Evolutionary conservation across 768 basidiomycete genomes (phyloP).

Genomic region (Tricholoma sp.): DNA sequence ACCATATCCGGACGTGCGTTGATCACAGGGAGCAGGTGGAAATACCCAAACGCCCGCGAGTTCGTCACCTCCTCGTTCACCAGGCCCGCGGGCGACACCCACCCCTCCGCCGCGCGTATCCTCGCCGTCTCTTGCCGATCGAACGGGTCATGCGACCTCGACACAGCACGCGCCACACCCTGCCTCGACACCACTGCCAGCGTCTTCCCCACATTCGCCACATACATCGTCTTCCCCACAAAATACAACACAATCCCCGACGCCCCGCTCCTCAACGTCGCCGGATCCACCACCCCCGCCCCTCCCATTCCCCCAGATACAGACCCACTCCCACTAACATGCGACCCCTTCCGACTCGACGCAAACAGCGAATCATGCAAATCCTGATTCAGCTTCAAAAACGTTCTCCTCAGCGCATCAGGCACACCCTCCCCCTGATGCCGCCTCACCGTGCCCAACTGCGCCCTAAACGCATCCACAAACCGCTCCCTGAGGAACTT

Average conservation of each 20-base stretch:
- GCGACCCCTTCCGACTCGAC: slow-evolving; percentile 66
- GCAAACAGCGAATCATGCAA: slow-evolving; percentile 64
- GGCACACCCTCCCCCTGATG: slow-evolving; percentile 49
- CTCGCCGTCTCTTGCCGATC: slow-evolving; percentile 78
- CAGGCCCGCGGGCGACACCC: slow-evolving; percentile 85
- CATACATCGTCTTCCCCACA: slow-evolving; percentile 70
- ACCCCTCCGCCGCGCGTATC: slow-evolving; percentile 91
- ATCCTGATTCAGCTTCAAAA: slow-evolving; percentile 80
- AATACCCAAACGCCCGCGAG: slow-evolving; percentile 93
- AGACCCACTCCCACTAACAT: slow-evolving; percentile 40
- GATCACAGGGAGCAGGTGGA: slow-evolving; percentile 82
- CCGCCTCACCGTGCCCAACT: slow-evolving; percentile 46
- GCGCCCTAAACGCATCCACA: slow-evolving; percentile 50
- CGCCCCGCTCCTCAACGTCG: slow-evolving; percentile 66
- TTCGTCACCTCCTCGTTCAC: slow-evolving; percentile 91
- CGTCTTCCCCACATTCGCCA: slow-evolving; percentile 87
- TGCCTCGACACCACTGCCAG: slow-evolving; percentile 81
- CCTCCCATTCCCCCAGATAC: slow-evolving; percentile 2
- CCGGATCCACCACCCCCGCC: slow-evolving; percentile 29
- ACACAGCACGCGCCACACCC: slow-evolving; percentile 69
- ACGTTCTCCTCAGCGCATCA: slow-evolving; percentile 83
- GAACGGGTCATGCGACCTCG: slow-evolving; percentile 85
- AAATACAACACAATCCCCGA: slow-evolving; percentile 88
- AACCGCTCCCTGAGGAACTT: slow-evolving; percentile 86
- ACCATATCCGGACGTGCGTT: slow-evolving; percentile 83